Evolutionary conservation across 495 filamentous ascomycete genomes (phyloP), one percentile per base, ranked within the genome.

Genomic region (Cairneyella variabilis): DNA sequence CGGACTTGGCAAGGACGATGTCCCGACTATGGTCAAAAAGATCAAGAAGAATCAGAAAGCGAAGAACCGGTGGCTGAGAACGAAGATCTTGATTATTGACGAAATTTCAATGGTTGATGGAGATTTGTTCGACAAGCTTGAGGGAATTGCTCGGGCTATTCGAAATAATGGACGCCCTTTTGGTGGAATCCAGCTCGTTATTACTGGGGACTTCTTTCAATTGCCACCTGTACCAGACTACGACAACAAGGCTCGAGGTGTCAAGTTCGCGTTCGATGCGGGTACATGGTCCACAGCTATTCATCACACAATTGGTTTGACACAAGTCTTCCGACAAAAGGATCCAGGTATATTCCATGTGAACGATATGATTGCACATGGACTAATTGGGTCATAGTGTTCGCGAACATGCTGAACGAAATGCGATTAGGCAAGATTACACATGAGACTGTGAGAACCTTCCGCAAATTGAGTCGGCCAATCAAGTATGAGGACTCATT

Each of bases 21-120:
- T 82, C 1, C 78, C 84, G 21, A 83, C 89, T 46, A 78, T 97
- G 16, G 83, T 97, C 22, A 92, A 88, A 68, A 97, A 96, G 79
- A 88, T 98, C 62, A 89, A 85, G 63, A 83, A 79, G 36, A 97
- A 97, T 57, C 73, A 76, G 38, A 98, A 97, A 65, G 90, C 90
- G 12, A 89, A 84, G 64, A 83, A 79, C 37, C 83, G 95, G 36
- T 97, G 95, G 93, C 69, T 95, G 56, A 82, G 83, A 20, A 95
- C 91, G 0, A 92, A 88, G 58, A 80, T 89, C 16, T 78, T 98
- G 26, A 75, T 98, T 46, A 79, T 98, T 59, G 93, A 98, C 67
- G 93, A 98, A 69, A 85, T 98, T 26, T 97, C 93, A 10, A 98
- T 98, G 93, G 90, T 98, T 9, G 95, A 97, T 63, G 95, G 88